A percentile compares a stretch with the other conserved stretches of the same genome.
Evolutionary conservation across 768 basidiomycete species (phyloP).

Genomic region (Trichaptum fuscoviolaceum): DNA sequence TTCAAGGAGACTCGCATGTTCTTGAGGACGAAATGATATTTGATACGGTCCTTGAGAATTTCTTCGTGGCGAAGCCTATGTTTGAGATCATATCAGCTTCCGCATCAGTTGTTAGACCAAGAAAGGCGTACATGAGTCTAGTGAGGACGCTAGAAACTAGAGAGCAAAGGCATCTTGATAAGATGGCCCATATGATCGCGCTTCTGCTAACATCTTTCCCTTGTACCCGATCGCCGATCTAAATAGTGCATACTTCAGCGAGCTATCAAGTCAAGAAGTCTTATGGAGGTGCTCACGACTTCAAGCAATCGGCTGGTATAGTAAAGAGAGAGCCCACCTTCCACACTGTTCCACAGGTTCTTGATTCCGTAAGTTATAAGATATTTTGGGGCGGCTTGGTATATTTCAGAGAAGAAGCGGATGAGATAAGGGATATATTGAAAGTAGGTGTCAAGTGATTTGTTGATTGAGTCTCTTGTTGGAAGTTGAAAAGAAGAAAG

Average conservation of each 20-base stretch:
- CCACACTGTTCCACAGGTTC: background rate
- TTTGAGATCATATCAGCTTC: background rate
- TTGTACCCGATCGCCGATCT: conserved; percentile 1
- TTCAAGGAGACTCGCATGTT: background rate
- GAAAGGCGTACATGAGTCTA: background rate
- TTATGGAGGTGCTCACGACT: background rate
- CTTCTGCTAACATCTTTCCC: background rate
- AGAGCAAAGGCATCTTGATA: background rate
- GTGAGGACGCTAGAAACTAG: background rate
- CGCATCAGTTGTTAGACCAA: background rate
- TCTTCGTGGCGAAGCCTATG: background rate
- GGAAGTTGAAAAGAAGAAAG: background rate
- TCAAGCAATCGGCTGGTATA: background rate
- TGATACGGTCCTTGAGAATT: background rate
- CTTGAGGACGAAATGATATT: background rate
- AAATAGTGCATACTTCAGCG: background rate
- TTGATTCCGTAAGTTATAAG: background rate
- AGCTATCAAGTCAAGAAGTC: background rate
- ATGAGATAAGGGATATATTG: background rate
- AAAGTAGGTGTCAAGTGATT: background rate
- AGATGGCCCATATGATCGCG: background rate
- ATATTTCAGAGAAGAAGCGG: background rate
- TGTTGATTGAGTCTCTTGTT: background rate
- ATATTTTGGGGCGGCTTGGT: background rate
- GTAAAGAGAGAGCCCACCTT: background rate